phyloP scores from a whole-genome alignment of 2,329 filamentous ascomycete genomes.

The Xylaria sp. region DNA sequence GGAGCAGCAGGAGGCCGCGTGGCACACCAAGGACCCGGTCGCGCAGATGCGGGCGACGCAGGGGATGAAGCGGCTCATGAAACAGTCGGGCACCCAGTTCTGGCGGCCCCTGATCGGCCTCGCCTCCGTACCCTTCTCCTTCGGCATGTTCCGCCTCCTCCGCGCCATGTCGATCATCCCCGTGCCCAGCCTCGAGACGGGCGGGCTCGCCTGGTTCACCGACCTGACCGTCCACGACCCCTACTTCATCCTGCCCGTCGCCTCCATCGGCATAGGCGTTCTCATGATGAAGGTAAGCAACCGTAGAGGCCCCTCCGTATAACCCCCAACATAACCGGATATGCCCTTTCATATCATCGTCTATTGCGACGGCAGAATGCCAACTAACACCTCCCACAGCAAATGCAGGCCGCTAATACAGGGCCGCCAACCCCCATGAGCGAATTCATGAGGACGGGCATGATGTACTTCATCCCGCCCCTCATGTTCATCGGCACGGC shows the following conservation, averaged over 20 bases:
- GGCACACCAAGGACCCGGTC: slow-evolving; percentile 46
- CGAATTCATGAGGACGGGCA: slow-evolving; percentile 43
- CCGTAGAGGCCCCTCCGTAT: not conserved
- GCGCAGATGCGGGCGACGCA: slow-evolving; percentile 49
- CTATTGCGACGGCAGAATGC: too few species aligned
- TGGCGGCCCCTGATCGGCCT: slow-evolving; percentile 58
- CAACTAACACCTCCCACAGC: slow-evolving; percentile 18
- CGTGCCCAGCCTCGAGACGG: slow-evolving; percentile 74
- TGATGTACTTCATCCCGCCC: slow-evolving; percentile 48
- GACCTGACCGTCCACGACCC: slow-evolving; percentile 81
- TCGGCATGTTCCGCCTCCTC: slow-evolving; percentile 78
- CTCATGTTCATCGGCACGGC: slow-evolving; percentile 49
- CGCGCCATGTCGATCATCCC: slow-evolving; percentile 75
- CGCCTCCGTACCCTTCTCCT: slow-evolving; percentile 68
- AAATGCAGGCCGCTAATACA: slow-evolving; percentile 26
- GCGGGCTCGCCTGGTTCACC: slow-evolving; percentile 75
- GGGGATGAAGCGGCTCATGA: slow-evolving; percentile 55
- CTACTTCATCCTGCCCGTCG: slow-evolving; percentile 70
- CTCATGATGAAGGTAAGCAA: slow-evolving; percentile 59
- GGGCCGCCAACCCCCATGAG: slow-evolving; percentile 36
- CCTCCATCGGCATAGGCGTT: slow-evolving; percentile 60
- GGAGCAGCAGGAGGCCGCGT: slow-evolving; percentile 50
- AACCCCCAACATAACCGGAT: not conserved
- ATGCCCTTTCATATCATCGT: not conserved
- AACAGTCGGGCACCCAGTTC: slow-evolving; percentile 56